A percentile compares a stretch with the other conserved stretches of the same genome.
Evolutionary conservation across 805 yeast genomes (phyloP).

Genomic region (Suhomyces vadensis): DNA sequence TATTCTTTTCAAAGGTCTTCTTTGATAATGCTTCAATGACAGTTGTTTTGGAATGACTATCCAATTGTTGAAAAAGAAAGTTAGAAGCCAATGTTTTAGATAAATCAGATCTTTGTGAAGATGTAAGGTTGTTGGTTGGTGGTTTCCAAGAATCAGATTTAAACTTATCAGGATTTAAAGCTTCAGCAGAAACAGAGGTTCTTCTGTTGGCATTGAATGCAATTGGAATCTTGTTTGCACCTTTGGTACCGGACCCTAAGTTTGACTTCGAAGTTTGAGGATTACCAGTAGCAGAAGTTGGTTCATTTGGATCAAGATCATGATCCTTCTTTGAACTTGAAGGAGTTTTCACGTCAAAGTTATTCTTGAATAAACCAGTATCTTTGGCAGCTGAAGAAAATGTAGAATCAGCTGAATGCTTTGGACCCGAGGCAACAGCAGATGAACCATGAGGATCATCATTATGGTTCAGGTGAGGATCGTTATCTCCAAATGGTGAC

Average conservation of each 20-base stretch:
- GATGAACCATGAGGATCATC: conserved; percentile 14
- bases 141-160: conserved; percentile 69
- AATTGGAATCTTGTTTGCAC: conserved; percentile 46
- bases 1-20: conserved; percentile 56
- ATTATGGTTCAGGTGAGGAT: conserved; percentile 54
- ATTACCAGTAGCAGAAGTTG: conserved; percentile 14
- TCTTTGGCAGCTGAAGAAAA: conserved; percentile 11
- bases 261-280: conserved; percentile 12
- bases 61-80: conserved; percentile 82
- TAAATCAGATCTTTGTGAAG: conserved; percentile 66
- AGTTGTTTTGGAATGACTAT: conserved; percentile 70
- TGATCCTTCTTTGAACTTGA: conserved; percentile 9
- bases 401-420: conserved; percentile 11
- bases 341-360: conserved; percentile 16
- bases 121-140: conserved; percentile 62
- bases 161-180: conserved; percentile 72
- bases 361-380: conserved; percentile 15
- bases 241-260: conserved; percentile 24
- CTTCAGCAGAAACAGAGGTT: conserved; percentile 88
- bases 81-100: conserved; percentile 73
- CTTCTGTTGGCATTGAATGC: conserved; percentile 79
- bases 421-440: conserved; percentile 6
- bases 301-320: conserved; percentile 16
- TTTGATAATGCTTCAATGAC: conserved; percentile 85
- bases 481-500: conserved; percentile 63